Evolutionary conservation across 371 early-diverging fungal genomes (phyloP), one percentile per base, ranked within the genome.

Genomic region (Mortierella sp.): DNA sequence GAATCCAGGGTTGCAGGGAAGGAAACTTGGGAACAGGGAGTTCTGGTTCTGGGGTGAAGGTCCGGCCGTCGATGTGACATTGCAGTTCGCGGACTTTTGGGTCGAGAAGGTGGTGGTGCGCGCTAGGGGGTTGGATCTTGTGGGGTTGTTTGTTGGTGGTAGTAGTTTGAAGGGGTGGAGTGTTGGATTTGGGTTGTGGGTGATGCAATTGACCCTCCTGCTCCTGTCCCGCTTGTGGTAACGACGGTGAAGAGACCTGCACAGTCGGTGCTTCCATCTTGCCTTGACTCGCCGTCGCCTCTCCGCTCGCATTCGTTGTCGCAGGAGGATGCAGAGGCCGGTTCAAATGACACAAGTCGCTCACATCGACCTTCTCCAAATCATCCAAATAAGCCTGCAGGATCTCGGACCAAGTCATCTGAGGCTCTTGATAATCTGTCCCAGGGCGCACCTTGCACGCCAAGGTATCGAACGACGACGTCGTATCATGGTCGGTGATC

Each of bases 401-500:
- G 57, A 86, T 86, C 77, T 86, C 72, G 40, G 67, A 26, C 86
- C 86, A 86, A 5, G 80, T 69, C 77, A 81, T 48, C 16, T 81
- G 69, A 5, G 86, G 86, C 16, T 70, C 73, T 37, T 54, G 64
- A 73, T 74, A 72, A 13, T 75, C 53, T 9, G 67, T 67, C n/a
- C 50, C 81, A 0, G 71, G 50, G 0, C 84, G 72, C 44, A 80
- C 69, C 43, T 75, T 73, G 11, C 64, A 37, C 3, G 85, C 85
- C 11, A 86, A 53, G 0, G 57, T 75, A 31, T 86, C 86, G 21
- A 86, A 81, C 24, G 79, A 86, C 1, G 79, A 79, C 16, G 86
- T 86, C 31, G 86, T 86, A 70, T 86, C 86, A 28, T 86, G 86
- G 59, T 79, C 77, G 5, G 86, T 86, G 31, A 86, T 86, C 37